Conservation (phyloP, 2,329 filamentous ascomycete species). For the Penicillium decumbens region DNA sequence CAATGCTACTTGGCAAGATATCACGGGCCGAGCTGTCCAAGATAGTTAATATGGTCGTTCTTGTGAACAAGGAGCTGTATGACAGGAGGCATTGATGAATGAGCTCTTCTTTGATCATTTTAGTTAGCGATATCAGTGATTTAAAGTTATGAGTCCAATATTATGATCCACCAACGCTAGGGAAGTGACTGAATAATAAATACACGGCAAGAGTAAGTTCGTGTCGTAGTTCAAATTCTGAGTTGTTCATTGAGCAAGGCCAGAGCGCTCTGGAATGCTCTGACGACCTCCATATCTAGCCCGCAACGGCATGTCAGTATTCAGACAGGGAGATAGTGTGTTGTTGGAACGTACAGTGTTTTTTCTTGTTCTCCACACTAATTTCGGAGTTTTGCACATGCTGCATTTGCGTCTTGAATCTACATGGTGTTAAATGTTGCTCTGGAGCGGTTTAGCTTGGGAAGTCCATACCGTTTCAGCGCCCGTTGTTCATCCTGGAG, state of each 20-base stretch:
- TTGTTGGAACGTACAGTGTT: slow-evolving; percentile 63
- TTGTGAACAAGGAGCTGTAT: not conserved
- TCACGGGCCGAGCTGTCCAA: slow-evolving; percentile 56
- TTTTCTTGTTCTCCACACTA: slow-evolving; percentile 66
- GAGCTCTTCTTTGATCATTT: not conserved
- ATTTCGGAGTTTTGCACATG: slow-evolving; percentile 72
- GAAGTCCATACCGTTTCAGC: slow-evolving; percentile 61
- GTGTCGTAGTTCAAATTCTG: slow-evolving; percentile 11
- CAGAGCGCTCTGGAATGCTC: slow-evolving; percentile 47
- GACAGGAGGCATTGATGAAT: not conserved
- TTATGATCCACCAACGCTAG: not conserved
- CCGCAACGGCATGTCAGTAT: slow-evolving; percentile 15
- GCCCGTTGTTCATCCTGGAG: slow-evolving; percentile 71
- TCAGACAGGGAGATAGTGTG: not conserved
- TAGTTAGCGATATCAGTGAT: not conserved
- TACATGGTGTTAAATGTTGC: slow-evolving; percentile 30
- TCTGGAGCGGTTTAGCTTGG: not conserved
- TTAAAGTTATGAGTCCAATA: not conserved
- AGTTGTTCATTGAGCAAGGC: slow-evolving; percentile 39
- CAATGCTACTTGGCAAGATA: slow-evolving; percentile 82
- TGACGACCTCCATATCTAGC: slow-evolving; percentile 43
- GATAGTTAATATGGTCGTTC: not conserved
- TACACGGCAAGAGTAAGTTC: not conserved
- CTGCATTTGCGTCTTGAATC: slow-evolving; percentile 71
- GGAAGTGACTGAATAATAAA: not conserved